These are phyloP conservation scores for Botrytis porri DNA, from an alignment of 2,329 filamentous ascomycete species.

Conservation along the genomic window DNA sequence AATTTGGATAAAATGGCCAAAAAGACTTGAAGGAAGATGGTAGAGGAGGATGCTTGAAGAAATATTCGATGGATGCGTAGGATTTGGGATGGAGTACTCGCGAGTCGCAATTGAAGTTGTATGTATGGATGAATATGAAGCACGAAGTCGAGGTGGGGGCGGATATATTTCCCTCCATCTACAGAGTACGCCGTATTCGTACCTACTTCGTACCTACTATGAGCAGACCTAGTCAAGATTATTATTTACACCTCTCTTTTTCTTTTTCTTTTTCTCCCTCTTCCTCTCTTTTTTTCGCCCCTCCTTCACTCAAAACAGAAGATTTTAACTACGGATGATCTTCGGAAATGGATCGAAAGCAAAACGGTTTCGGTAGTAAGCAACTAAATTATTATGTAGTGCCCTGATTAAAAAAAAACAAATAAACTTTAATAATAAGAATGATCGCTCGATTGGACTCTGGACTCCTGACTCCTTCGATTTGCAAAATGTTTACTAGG, in stretches of 20 bases:
- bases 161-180: neutral
- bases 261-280: neutral
- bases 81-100: neutral
- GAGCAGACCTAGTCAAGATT: neutral
- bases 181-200: neutral
- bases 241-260: neutral
- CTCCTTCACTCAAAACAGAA: neutral
- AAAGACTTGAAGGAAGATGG: too few species aligned
- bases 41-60: neutral
- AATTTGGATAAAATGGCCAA: neutral
- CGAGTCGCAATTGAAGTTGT: neutral
- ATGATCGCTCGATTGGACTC: neutral
- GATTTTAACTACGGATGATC: neutral
- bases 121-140: neutral
- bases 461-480: neutral
- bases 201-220: neutral
- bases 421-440: neutral
- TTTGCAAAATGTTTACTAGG: neutral
- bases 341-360: constrained; percentile 2
- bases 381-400: neutral
- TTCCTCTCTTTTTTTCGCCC: neutral
- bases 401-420: neutral
- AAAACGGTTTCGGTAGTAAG: neutral
- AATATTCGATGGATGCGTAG: neutral
- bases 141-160: neutral